phyloP scores from a whole-genome alignment of 768 basidiomycete species.

The Nidularia sp. region DNA sequence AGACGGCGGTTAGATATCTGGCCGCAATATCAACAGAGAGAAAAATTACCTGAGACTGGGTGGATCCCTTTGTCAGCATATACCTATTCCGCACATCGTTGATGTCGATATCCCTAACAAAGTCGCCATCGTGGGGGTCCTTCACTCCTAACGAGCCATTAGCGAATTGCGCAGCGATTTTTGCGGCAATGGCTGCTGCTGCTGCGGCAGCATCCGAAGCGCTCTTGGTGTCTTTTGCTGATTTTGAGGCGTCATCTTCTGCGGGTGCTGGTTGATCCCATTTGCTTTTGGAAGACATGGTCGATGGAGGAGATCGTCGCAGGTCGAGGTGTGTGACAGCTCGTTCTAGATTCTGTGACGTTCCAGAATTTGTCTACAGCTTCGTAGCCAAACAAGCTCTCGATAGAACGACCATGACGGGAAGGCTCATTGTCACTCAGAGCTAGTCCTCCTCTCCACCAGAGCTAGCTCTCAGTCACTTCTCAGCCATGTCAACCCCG shows the following conservation, averaged over 20 bases:
- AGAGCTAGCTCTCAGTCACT: background rate
- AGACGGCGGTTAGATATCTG: background rate
- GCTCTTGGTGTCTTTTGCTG: conserved; percentile 29
- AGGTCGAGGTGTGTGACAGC: conserved; percentile 15
- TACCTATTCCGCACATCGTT: conserved; percentile 96
- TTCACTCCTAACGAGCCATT: conserved; percentile 37
- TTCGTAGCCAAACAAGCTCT: background rate
- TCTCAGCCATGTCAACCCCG: background rate
- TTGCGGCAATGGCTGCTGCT: conserved; percentile 80
- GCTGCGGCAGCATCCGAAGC: conserved; percentile 54
- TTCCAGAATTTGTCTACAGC: background rate
- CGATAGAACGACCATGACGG: background rate
- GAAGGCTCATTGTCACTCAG: background rate
- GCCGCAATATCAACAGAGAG: conserved; percentile 10
- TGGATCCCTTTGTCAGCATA: conserved; percentile 88
- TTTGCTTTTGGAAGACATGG: conserved; percentile 21
- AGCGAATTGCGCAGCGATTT: conserved; percentile 85
- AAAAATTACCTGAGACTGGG: conserved; percentile 73
- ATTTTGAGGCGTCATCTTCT: conserved; percentile 22
- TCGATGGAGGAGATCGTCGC: background rate
- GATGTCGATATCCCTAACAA: conserved; percentile 90
- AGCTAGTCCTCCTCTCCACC: background rate
- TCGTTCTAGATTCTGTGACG: background rate
- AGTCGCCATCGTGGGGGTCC: conserved; percentile 77
- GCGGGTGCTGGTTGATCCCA: conserved; percentile 51